A percentile compares a stretch with the other conserved stretches of the same genome.
Conservation (phyloP, 1,284 basidiomycete species). For the Exobasidium rhododendri region DNA sequence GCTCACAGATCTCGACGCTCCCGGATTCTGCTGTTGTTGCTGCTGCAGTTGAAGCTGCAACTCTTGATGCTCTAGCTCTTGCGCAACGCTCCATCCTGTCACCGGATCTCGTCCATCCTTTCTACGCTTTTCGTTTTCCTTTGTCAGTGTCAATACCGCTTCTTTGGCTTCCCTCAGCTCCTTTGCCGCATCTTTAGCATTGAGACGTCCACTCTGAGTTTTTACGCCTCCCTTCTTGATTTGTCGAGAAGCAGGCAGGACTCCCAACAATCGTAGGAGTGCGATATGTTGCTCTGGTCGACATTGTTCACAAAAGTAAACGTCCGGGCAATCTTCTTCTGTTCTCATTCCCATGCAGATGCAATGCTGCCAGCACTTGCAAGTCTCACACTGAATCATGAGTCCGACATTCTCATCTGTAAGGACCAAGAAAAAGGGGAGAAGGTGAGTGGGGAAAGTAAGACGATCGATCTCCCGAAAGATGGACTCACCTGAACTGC, state of each 20-base stretch:
- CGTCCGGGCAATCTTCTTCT: slow-evolving; percentile 65
- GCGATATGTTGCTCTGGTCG: slow-evolving; percentile 73
- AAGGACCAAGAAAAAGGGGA: slow-evolving; percentile 34
- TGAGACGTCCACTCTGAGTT: slow-evolving; percentile 25
- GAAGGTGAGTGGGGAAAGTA: slow-evolving; percentile 15
- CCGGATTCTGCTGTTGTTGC: neutral
- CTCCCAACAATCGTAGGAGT: slow-evolving; percentile 44
- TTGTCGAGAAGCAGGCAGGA: slow-evolving; percentile 30
- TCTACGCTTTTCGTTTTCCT: slow-evolving; percentile 43
- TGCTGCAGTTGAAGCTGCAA: neutral
- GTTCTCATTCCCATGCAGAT: slow-evolving; percentile 89
- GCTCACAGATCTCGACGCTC: neutral
- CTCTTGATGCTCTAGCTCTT: neutral
- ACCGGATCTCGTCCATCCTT: slow-evolving; percentile 10
- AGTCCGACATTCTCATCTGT: slow-evolving; percentile 64
- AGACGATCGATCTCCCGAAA: neutral
- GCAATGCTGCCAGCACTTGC: slow-evolving; percentile 97
- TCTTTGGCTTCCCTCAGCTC: slow-evolving; percentile 52
- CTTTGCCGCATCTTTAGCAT: slow-evolving; percentile 21
- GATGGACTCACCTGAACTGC: slow-evolving; percentile 69
- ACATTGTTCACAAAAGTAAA: slow-evolving; percentile 88
- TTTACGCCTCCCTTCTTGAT: slow-evolving; percentile 39
- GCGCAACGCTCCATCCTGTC: slow-evolving; percentile 14
- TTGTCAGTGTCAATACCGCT: slow-evolving; percentile 42
- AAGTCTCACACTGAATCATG: slow-evolving; percentile 96